A percentile compares a stretch with the other conserved stretches of the same genome.
Evolutionary conservation across 73 alveolate genomes (phyloP).

Genomic region (Blepharisma japonicum): DNA sequence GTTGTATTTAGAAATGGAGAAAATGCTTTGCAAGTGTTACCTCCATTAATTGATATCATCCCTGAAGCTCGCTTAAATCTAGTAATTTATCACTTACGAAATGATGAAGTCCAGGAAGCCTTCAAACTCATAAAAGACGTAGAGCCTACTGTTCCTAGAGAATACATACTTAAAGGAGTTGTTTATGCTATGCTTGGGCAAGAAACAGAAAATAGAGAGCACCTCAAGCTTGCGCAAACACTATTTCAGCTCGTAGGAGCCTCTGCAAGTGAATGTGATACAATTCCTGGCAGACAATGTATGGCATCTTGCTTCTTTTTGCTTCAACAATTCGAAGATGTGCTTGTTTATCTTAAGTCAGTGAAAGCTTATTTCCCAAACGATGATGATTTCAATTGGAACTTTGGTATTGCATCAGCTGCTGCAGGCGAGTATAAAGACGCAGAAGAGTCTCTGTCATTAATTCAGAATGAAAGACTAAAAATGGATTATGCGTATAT

Average conservation of each 20-base stretch:
- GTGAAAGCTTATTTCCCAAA: constrained; percentile 82
- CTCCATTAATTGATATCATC: constrained; percentile 94
- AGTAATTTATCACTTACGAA: constrained; percentile 90
- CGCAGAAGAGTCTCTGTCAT: constrained; percentile 84
- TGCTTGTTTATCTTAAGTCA: constrained; percentile 72
- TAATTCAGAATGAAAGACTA: constrained; percentile 73
- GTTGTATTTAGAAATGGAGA: constrained; percentile 98
- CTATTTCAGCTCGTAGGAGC: constrained; percentile 96
- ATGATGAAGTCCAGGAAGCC: constrained; percentile 90
- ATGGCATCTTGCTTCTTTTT: constrained; percentile 98
- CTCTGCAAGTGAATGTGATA: constrained; percentile 97
- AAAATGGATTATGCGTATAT: constrained; percentile 65
- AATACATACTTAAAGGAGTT: constrained; percentile 95
- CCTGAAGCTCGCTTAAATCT: constrained; percentile 97
- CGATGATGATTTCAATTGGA: constrained; percentile 99
- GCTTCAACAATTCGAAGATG: constrained; percentile 62
- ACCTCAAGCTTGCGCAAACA: constrained; percentile 87
- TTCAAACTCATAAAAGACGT: constrained; percentile 91
- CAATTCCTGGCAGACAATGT: constrained; percentile 98
- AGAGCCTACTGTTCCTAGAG: constrained; percentile 94
- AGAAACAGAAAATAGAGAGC: constrained; percentile 85
- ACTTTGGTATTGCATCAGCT: constrained; percentile 90
- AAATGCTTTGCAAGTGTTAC: constrained; percentile 93
- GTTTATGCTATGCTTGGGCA: constrained; percentile 98
- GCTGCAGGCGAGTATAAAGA: constrained; percentile 87